Percentiles rank a stretch among this genome's conserved stretches.
Conservation (phyloP, 2,329 filamentous ascomycete species). For the Beauveria pseudobassiana region DNA sequence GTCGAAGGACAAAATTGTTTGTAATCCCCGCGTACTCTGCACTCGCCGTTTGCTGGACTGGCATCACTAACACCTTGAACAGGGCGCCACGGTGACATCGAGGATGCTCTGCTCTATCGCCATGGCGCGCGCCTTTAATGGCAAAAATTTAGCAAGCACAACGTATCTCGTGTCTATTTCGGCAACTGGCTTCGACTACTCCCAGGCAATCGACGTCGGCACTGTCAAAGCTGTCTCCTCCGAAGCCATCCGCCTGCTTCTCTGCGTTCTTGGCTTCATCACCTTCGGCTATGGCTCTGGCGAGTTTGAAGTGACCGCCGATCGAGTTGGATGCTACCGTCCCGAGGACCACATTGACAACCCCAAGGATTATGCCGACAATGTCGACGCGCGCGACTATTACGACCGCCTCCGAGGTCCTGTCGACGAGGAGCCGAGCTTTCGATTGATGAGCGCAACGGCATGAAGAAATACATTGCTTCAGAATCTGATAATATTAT, state of each 20-base stretch:
- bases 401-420: slow-evolving; percentile 74
- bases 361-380: slow-evolving; percentile 82
- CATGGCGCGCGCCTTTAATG: slow-evolving; percentile 43
- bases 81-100: slow-evolving; percentile 87
- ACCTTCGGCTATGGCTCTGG: slow-evolving; percentile 64
- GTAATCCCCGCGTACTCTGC: slow-evolving; percentile 19
- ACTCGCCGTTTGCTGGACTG: background rate
- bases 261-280: slow-evolving; percentile 86
- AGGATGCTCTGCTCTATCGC: slow-evolving; percentile 74
- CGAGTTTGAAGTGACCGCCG: slow-evolving; percentile 73
- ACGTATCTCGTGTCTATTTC: slow-evolving; percentile 86
- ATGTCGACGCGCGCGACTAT: slow-evolving; percentile 75
- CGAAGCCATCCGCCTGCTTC: slow-evolving; percentile 81
- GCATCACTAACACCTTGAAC: slow-evolving; percentile 13
- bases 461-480: slow-evolving; percentile 92
- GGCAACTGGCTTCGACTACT: slow-evolving; percentile 97
- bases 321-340: slow-evolving; percentile 68
- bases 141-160: slow-evolving; percentile 84
- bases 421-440: slow-evolving; percentile 74
- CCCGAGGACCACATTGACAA: slow-evolving; percentile 67
- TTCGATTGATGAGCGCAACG: slow-evolving; percentile 64
- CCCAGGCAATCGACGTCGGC: slow-evolving; percentile 87
- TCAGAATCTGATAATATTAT: slow-evolving; percentile 72
- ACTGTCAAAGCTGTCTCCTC: slow-evolving; percentile 86
- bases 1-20: slow-evolving; percentile 77